A percentile compares a stretch with the other conserved stretches of the same genome.
Evolutionary conservation across 345 rosid genomes (phyloP).

Genomic region (Salix viminalis): DNA sequence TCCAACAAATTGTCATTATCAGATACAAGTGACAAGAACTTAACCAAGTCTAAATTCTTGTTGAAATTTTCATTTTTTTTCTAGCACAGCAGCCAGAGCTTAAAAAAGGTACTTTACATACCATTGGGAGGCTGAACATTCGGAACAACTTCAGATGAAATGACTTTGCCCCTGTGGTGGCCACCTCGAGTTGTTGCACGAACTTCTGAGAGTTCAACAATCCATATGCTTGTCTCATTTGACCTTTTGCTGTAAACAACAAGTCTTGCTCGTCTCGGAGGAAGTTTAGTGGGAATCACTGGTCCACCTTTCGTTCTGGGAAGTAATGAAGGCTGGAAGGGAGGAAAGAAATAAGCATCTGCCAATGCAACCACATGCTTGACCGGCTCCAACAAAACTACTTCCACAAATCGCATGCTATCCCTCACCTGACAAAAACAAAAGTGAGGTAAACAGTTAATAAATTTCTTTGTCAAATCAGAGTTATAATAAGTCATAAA

Average conservation of each 20-base stretch:
- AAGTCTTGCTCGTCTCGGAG: conserved; percentile 80
- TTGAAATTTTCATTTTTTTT: neutral
- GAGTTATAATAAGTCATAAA: neutral
- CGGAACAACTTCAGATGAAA: conserved; percentile 64
- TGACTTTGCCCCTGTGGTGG: conserved; percentile 87
- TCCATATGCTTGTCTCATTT: conserved; percentile 81
- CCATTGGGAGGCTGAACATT: conserved; percentile 97
- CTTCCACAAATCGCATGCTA: conserved; percentile 90
- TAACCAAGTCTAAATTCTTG: neutral
- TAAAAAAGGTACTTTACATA: conserved; percentile 4
- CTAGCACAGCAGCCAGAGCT: neutral
- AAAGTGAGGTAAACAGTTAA: conserved; percentile 10
- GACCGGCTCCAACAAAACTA: conserved; percentile 68
- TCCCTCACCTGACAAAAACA: conserved; percentile 60
- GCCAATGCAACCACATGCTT: conserved; percentile 81
- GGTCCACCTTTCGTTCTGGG: conserved; percentile 87
- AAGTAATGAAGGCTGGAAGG: conserved; percentile 88
- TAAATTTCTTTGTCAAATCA: neutral
- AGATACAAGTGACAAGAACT: neutral
- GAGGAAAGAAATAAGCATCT: conserved; percentile 94
- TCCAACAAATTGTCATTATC: neutral
- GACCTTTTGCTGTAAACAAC: conserved; percentile 77
- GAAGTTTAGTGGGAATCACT: conserved; percentile 75
- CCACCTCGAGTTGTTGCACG: conserved; percentile 92
- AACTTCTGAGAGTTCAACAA: conserved; percentile 77